Percentiles rank a stretch among this genome's conserved stretches.
These are phyloP conservation scores for Dinochytrium kinnereticum DNA, from an alignment of 371 early-diverging fungal species.

Conservation along the genomic window DNA sequence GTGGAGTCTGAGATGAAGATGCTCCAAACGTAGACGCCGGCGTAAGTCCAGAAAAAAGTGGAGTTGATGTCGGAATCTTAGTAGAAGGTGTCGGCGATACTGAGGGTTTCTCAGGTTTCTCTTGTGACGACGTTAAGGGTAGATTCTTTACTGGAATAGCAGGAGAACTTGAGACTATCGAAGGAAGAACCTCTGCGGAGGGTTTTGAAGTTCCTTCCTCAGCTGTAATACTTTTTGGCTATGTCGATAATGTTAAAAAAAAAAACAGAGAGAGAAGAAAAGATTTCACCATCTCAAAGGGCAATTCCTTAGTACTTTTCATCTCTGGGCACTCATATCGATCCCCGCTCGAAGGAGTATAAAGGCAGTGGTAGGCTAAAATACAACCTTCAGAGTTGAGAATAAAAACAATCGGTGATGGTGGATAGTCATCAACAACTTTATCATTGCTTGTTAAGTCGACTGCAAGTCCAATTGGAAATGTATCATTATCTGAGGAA, in stretches of 20 bases:
- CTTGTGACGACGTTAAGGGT: not conserved
- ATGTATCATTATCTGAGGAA: conserved; percentile 40
- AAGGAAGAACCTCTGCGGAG: not conserved
- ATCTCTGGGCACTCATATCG: conserved; percentile 9
- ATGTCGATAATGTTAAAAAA: not conserved
- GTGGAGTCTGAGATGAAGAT: no score
- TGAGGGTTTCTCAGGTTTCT: no score
- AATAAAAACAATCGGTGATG: conserved; percentile 43
- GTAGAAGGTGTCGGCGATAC: no score
- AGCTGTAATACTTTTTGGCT: not conserved
- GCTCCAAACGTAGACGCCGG: no score
- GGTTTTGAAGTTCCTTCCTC: not conserved
- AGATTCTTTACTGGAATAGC: not conserved
- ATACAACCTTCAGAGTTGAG: conserved; percentile 40
- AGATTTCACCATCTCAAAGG: not conserved
- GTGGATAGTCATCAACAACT: conserved; percentile 28
- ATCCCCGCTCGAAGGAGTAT: not conserved
- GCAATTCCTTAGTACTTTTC: not conserved
- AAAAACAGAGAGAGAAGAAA: not conserved
- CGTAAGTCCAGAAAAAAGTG: no score
- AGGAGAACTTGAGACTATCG: not conserved
- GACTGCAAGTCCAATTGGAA: conserved; percentile 42
- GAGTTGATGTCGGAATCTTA: no score
- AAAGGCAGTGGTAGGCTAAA: conserved; percentile 40
- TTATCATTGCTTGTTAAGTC: conserved; percentile 34